phyloP scores from a whole-genome alignment of 805 yeast genomes.

The Candida piceae region DNA sequence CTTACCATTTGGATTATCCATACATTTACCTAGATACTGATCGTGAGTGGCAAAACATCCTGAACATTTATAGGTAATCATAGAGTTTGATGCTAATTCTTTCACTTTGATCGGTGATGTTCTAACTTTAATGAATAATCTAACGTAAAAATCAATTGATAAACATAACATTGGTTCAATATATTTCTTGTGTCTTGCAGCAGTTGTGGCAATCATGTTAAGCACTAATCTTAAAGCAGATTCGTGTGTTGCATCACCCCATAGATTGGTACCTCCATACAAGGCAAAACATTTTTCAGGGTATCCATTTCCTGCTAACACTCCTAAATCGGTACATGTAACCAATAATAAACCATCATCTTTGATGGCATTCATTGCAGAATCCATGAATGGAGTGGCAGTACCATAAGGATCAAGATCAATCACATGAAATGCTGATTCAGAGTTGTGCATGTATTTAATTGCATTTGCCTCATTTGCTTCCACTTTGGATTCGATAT shows the following conservation, averaged over 20 bases:
- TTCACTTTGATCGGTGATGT: slow-evolving; percentile 81
- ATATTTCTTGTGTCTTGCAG: slow-evolving; percentile 82
- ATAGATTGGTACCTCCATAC: slow-evolving; percentile 88
- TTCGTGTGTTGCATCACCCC: slow-evolving; percentile 87
- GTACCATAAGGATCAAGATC: slow-evolving; percentile 98
- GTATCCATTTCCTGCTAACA: slow-evolving; percentile 90
- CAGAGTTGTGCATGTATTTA: slow-evolving; percentile 57
- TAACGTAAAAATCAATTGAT: slow-evolving; percentile 88
- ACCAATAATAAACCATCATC: slow-evolving; percentile 84
- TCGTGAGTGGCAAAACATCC: slow-evolving; percentile 89
- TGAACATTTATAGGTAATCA: slow-evolving; percentile 70
- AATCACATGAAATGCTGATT: slow-evolving; percentile 67
- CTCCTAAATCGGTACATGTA: slow-evolving; percentile 95
- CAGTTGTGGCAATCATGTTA: slow-evolving; percentile 68
- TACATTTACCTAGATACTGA: slow-evolving; percentile 70
- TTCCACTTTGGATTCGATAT: slow-evolving; percentile 48
- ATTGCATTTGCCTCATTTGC: slow-evolving; percentile 91
- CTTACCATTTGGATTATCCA: slow-evolving; percentile 25
- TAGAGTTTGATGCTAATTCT: slow-evolving; percentile 67
- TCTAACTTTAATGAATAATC: slow-evolving; percentile 75
- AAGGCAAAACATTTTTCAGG: slow-evolving; percentile 95
- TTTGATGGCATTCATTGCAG: slow-evolving; percentile 78
- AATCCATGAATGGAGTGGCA: slow-evolving; percentile 91
- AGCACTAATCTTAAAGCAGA: slow-evolving; percentile 84
- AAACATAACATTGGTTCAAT: slow-evolving; percentile 84